Evolutionary conservation across 208 protist genomes (phyloP).

Genomic region (Hexamita inflata): DNA sequence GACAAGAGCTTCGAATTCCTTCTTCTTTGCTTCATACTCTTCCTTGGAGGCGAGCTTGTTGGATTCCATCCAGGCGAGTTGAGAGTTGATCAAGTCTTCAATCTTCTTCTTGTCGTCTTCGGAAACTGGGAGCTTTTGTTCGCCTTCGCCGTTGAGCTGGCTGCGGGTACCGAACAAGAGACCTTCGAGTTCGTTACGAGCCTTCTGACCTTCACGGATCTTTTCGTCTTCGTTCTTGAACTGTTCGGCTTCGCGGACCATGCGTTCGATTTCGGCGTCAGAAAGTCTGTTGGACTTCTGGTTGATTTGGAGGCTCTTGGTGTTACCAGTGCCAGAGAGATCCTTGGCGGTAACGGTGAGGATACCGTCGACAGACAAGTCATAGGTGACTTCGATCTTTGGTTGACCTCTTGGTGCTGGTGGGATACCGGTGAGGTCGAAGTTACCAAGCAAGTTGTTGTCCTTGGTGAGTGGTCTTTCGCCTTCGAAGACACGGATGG

Average conservation of each 20-base stretch:
- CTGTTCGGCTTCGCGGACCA: conserved; percentile 32
- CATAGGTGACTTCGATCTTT: conserved; percentile 80
- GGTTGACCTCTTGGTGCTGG: conserved; percentile 53
- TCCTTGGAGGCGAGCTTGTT: conserved; percentile 28
- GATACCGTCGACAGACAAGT: conserved; percentile 87
- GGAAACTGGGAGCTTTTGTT: conserved; percentile 3
- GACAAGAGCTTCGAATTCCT: not conserved
- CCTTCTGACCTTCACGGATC: conserved; percentile 25
- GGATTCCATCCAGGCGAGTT: conserved; percentile 28
- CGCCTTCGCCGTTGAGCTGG: not conserved
- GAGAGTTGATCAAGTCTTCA: conserved; percentile 25
- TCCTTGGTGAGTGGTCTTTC: conserved; percentile 89
- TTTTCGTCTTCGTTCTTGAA: conserved; percentile 30
- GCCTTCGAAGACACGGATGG: conserved; percentile 87
- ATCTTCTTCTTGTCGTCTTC: conserved; percentile 27
- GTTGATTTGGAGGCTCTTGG: conserved; percentile 70
- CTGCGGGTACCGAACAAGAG: conserved; percentile 18
- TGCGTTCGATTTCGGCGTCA: conserved; percentile 38
- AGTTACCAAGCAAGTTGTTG: conserved; percentile 85
- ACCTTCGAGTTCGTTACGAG: conserved; percentile 33
- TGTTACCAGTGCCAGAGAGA: conserved; percentile 64
- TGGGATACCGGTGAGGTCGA: conserved; percentile 81
- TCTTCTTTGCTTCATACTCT: not conserved
- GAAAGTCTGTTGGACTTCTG: conserved; percentile 47
- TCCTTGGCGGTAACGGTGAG: conserved; percentile 82